These are phyloP conservation scores for Arabidopsis suecica DNA, from an alignment of 345 rosid genomes.

Conservation along the genomic window DNA sequence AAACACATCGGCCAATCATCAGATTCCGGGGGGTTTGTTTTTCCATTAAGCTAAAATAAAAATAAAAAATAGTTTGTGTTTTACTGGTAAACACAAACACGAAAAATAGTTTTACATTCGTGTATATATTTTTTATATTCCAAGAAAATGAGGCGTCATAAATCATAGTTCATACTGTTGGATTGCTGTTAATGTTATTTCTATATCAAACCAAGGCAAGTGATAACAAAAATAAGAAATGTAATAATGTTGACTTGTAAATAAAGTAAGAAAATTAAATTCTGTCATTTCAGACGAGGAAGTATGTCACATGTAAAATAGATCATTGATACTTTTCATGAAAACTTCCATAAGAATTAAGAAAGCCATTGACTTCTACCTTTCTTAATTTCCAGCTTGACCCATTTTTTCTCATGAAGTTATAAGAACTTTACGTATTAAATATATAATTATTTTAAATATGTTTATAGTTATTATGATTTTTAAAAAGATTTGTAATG, in stretches of 20 bases:
- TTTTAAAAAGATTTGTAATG: background rate
- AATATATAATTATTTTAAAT: background rate
- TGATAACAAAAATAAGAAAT: conserved; percentile 5
- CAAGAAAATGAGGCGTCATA: conserved; percentile 1
- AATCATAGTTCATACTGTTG: background rate
- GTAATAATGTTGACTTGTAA: conserved; percentile 38
- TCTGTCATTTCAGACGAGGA: conserved; percentile 33
- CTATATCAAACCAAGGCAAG: conserved; percentile 22
- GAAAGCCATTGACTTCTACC: conserved; percentile 47
- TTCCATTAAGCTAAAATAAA: too few species aligned
- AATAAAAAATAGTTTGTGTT: too few species aligned
- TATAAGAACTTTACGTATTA: conserved; percentile 17
- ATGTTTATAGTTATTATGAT: background rate
- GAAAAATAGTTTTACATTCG: too few species aligned
- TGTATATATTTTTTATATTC: background rate
- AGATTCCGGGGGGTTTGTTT: too few species aligned
- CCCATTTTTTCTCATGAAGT: conserved; percentile 23
- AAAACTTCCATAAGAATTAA: conserved; percentile 37
- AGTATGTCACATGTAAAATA: conserved; percentile 43
- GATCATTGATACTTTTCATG: conserved; percentile 42
- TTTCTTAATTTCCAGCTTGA: conserved; percentile 32
- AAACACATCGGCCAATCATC: too few species aligned
- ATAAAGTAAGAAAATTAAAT: conserved; percentile 40
- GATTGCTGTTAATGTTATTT: conserved; percentile 26
- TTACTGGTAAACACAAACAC: too few species aligned